Base-by-base conservation (phyloP, 2,329 filamentous ascomycete genomes). In the Cadophora luteo-olivacea region DNA sequence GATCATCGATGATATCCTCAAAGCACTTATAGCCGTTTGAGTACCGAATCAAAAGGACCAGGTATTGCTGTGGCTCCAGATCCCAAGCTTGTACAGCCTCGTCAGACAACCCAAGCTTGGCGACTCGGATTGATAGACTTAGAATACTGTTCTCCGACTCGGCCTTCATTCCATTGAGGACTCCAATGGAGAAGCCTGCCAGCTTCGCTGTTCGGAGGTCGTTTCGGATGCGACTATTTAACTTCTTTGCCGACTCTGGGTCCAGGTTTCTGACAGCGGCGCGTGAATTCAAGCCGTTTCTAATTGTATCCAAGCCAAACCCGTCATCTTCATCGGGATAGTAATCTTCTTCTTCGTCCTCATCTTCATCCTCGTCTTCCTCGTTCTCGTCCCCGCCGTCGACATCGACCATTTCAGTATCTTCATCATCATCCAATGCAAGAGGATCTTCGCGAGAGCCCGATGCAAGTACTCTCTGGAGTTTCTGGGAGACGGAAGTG, bases 41-140 rank as follows among this genome's bases (percentile, higher is more conserved):
- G 72, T 91, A 91, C 45, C 86, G 85, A 54, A 96, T 85, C 25
- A 97, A 82, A 4, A 97, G 82, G 4, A 95, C 86, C 49, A 97
- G 78, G 75, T 95, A 94, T 41, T 94, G 90, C 0, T 83, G 79
- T 0, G 83, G 80, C 16, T 86, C 80, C 12, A 97, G 78, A 69
- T 90, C 85, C 94, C 94, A 97, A 1, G 93, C 92, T 75, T 91
- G 85, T 79, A 93, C 86, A 0, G 89, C 89, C 75, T 94, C 92
- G 48, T 90, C 85, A 0, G 92, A 91, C 14, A 97, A 86, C 0
- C 86, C 89, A 0, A 97, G 85, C 73, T 91, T 91, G 4, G 85
- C 82, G 36, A 92, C 86, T 4, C 88, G 88, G 36, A 92, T 86
- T 0, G 93, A 93, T 1, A 96, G 79, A 4, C 88, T 89, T 22